These are phyloP conservation scores for Hypoxylon rubiginosum DNA, from an alignment of 2,329 filamentous ascomycete genomes.

Conservation along the genomic window DNA sequence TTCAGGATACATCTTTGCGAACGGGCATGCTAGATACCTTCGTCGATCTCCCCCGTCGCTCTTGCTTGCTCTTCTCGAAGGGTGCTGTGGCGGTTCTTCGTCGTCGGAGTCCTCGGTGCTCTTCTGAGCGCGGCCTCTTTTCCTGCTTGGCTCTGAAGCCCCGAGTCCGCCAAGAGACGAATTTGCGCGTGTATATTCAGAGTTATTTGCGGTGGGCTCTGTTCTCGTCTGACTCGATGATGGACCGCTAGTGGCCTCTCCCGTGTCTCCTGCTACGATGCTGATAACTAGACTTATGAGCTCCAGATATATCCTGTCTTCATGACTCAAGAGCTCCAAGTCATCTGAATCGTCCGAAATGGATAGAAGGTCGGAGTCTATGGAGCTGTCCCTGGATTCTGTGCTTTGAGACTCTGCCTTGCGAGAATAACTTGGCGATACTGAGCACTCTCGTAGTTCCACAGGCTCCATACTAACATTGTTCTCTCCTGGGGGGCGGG, in stretches of 20 bases:
- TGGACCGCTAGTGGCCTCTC: not conserved
- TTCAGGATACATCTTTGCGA: constrained; percentile 37
- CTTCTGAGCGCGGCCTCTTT: constrained; percentile 5
- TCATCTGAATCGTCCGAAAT: constrained; percentile 2
- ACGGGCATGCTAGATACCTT: constrained; percentile 40
- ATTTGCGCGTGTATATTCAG: not conserved
- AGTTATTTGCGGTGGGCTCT: not conserved
- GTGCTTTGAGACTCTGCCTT: not conserved
- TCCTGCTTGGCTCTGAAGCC: not conserved
- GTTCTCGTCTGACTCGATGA: not conserved
- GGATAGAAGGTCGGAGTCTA: constrained; percentile 5
- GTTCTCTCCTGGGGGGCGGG: too few relatives aligned
- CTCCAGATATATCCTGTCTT: not conserved
- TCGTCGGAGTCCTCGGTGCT: constrained; percentile 4
- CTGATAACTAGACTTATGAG: not conserved
- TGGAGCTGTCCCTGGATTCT: not conserved
- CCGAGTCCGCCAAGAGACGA: not conserved
- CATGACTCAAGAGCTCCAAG: not conserved
- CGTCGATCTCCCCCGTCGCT: not conserved
- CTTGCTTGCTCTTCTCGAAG: not conserved
- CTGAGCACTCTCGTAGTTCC: not conserved
- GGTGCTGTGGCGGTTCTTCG: constrained; percentile 1
- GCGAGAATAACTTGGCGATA: not conserved
- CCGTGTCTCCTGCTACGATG: not conserved
- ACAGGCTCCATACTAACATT: not conserved